Base-by-base conservation (phyloP, 352 stramenopile species). In the Globisporangium viniferum region DNA sequence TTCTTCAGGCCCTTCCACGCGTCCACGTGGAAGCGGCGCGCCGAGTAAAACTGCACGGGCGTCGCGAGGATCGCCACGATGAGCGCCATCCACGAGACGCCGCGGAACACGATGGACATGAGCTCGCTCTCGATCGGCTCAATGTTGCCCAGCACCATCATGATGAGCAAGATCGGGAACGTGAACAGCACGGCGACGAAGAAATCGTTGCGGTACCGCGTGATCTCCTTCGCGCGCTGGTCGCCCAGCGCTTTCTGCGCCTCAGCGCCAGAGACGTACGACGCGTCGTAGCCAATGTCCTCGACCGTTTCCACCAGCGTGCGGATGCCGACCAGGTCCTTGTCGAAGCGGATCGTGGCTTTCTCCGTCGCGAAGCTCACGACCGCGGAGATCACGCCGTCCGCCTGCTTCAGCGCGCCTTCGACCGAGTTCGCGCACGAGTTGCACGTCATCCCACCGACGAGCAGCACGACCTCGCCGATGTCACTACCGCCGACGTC, bases 1-100 rank as follows among this genome's bases (percentile, higher is more conserved):
- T 97, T 92, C 70, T 91, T 84, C 29, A 99, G 70, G 2, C 88
- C 92, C 65, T 98, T 94, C 75, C 90, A 98, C 9, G 97, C 91
- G 70, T 97, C 93, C 12, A 94, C 71, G 77, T 99, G 98, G 73
- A 99, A 99, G 54, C 89, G 87, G 29, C 82, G 84, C 5, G 91
- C 97, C 51, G 89, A 92, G 66, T 93, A 90, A 74, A 99, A 98
- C 75, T 99, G 96, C 36, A 99, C 95, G 0, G 97, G 97, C 6
- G 96, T 98, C 22, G 97, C 83, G 31, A 99, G 75, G 62, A 96
- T 68, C 15, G 75, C 77, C 29, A 90, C 69, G 51, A 98, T 72
- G 9, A 95, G 66, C 12, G 84, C 72, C 75, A 93, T 91, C 83
- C 83, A 94, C 24, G 86, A 86, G 14, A 94, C 73, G 7, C 88